Percentiles rank a stretch among this genome's conserved stretches.
These are phyloP conservation scores for Stagonosporopsis tanaceti DNA, from an alignment of 2,329 filamentous ascomycete species.

Conservation along the genomic window DNA sequence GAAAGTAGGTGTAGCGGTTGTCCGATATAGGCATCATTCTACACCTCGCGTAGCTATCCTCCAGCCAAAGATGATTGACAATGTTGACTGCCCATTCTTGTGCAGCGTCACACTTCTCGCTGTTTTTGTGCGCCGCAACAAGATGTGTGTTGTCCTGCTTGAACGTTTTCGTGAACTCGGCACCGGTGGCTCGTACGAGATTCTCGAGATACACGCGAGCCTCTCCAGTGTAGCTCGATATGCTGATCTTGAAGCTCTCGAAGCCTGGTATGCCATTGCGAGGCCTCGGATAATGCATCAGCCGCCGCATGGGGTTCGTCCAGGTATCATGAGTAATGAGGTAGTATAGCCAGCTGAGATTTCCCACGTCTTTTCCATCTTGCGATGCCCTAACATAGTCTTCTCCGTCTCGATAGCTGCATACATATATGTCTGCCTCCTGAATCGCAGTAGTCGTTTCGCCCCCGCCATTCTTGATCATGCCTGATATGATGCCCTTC, in stretches of 20 bases:
- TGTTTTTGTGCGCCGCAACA: slow-evolving; percentile 85
- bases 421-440: slow-evolving; percentile 83
- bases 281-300: slow-evolving; percentile 90
- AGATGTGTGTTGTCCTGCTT: slow-evolving; percentile 95
- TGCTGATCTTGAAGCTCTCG: slow-evolving; percentile 76
- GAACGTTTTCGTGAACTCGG: slow-evolving; percentile 92
- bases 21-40: slow-evolving; percentile 75
- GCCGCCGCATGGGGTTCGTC: slow-evolving; percentile 81
- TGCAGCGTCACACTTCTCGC: slow-evolving; percentile 93
- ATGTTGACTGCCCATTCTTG: slow-evolving; percentile 91
- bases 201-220: slow-evolving; percentile 94
- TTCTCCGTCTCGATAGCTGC: slow-evolving; percentile 82
- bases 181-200: slow-evolving; percentile 82
- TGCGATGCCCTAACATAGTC: slow-evolving; percentile 81
- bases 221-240: slow-evolving; percentile 97
- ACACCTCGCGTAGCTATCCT: slow-evolving; percentile 95
- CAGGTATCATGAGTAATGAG: slow-evolving; percentile 88
- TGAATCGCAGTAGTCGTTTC: slow-evolving; percentile 70
- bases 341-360: slow-evolving; percentile 91
- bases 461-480: slow-evolving; percentile 78
- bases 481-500: slow-evolving; percentile 69
- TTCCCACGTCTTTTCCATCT: slow-evolving; percentile 83
- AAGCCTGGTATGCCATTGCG: slow-evolving; percentile 82
- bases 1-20: slow-evolving; percentile 84
- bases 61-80: slow-evolving; percentile 95